Evolutionary conservation across 441 rosid genomes (phyloP).

Genomic region (Daphne laureola): DNA sequence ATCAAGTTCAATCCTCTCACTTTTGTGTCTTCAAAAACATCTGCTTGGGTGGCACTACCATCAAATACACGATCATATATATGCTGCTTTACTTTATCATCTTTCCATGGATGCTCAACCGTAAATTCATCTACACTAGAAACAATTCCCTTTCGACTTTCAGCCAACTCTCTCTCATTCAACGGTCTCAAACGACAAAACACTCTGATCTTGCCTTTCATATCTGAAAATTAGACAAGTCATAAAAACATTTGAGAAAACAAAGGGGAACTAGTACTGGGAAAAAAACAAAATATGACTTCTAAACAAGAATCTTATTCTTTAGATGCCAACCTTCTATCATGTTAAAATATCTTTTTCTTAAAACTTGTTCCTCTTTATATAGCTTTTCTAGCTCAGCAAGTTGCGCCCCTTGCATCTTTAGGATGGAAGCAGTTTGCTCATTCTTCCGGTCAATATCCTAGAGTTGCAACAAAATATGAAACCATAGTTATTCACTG

Average conservation of each 20-base stretch:
- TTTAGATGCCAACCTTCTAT: conserved; percentile 60
- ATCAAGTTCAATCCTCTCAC: conserved; percentile 23
- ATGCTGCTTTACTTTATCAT: conserved; percentile 82
- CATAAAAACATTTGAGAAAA: not conserved
- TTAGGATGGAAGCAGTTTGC: conserved; percentile 93
- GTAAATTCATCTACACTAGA: conserved; percentile 72
- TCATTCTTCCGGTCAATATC: conserved; percentile 95
- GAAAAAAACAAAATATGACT: no score
- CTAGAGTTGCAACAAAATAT: conserved; percentile 30
- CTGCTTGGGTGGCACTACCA: conserved; percentile 66
- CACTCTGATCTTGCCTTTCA: conserved; percentile 96
- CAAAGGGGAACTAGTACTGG: no score
- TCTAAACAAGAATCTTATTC: conserved; percentile 1
- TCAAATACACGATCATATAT: conserved; percentile 87
- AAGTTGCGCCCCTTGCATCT: conserved; percentile 92
- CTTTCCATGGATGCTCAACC: conserved; percentile 89
- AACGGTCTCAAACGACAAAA: conserved; percentile 84
- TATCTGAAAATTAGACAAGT: conserved; percentile 40
- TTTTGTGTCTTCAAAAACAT: conserved; percentile 82
- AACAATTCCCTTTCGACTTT: conserved; percentile 42
- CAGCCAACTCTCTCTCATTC: conserved; percentile 63
- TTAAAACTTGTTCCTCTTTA: conserved; percentile 81
- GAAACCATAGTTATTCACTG: not conserved
- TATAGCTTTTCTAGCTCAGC: conserved; percentile 80
- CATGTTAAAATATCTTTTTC: conserved; percentile 85